These are phyloP conservation scores for Cercis canadensis DNA, from an alignment of 306 rosid genomes.

Conservation along the genomic window DNA sequence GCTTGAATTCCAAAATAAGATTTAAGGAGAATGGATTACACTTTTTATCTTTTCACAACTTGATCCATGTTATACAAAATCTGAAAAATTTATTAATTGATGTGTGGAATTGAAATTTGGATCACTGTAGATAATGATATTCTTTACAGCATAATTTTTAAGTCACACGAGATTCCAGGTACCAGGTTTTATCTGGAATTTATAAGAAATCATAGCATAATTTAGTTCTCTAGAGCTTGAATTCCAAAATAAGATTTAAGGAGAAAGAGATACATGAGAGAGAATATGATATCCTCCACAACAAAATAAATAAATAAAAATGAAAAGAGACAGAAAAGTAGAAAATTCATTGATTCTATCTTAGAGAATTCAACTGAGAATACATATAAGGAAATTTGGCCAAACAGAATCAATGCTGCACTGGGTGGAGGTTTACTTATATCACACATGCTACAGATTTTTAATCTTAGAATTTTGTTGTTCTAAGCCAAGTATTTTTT, in stretches of 20 bases:
- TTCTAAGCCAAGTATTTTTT: conserved; percentile 2
- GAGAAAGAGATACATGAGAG: not conserved
- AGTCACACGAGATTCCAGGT: too few species aligned
- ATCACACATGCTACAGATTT: conserved; percentile 13
- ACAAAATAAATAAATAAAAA: too few species aligned
- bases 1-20: too few species aligned
- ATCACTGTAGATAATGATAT: not conserved
- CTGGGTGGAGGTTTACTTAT: not conserved
- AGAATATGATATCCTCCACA: not conserved
- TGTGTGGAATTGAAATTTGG: not conserved
- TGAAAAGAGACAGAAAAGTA: not conserved
- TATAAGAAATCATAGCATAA: too few species aligned
- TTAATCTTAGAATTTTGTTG: conserved; percentile 4
- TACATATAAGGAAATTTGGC: not conserved
- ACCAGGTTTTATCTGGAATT: too few species aligned
- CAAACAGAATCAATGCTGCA: not conserved
- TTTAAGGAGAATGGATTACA: not conserved
- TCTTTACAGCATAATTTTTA: not conserved
- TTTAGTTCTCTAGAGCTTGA: too few species aligned
- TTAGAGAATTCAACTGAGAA: conserved; percentile 1
- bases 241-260: too few species aligned
- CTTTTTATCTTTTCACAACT: not conserved
- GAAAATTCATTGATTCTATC: not conserved
- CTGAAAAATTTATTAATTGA: not conserved
- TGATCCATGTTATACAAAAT: conserved; percentile 4